Conservation (phyloP, 768 basidiomycete species). For the Saitozyma podzolica region DNA sequence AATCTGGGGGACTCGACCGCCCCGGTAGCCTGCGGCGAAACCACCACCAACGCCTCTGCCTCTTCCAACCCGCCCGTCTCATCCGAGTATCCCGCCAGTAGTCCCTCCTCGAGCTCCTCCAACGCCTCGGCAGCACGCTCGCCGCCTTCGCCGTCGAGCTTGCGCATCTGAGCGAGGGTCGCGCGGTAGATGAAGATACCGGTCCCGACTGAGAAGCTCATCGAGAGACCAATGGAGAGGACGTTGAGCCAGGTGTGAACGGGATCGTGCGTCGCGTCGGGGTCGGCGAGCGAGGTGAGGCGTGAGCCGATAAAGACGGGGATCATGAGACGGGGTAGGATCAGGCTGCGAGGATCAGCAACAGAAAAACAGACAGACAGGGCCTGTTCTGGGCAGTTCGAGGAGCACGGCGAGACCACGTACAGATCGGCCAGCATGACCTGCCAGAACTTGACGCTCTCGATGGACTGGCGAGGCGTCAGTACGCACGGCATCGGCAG, state of each 20-base stretch:
- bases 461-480: constrained; percentile 40
- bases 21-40: not conserved
- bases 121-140: constrained; percentile 44
- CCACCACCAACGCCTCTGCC: constrained; percentile 10
- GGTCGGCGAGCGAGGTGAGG: constrained; percentile 44
- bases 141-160: constrained; percentile 28
- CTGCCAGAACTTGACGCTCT: constrained; percentile 47
- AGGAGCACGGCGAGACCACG: not conserved
- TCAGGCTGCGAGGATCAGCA: constrained; percentile 19
- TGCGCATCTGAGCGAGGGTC: constrained; percentile 48
- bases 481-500: not conserved
- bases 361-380: not conserved
- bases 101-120: constrained; percentile 35
- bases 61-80: constrained; percentile 20
- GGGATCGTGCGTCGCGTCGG: constrained; percentile 31
- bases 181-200: constrained; percentile 48
- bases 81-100: constrained; percentile 38
- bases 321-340: constrained; percentile 47
- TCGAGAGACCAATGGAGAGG: constrained; percentile 35
- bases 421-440: constrained; percentile 50
- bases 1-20: too few relatives aligned
- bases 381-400: not conserved
- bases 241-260: constrained; percentile 49
- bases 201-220: constrained; percentile 34
- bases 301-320: constrained; percentile 52